Percentiles rank a stretch among this genome's conserved stretches.
These are phyloP conservation scores for Triticum timopheevii DNA, from an alignment of 176 grass and related monocot species.

Conservation along the genomic window DNA sequence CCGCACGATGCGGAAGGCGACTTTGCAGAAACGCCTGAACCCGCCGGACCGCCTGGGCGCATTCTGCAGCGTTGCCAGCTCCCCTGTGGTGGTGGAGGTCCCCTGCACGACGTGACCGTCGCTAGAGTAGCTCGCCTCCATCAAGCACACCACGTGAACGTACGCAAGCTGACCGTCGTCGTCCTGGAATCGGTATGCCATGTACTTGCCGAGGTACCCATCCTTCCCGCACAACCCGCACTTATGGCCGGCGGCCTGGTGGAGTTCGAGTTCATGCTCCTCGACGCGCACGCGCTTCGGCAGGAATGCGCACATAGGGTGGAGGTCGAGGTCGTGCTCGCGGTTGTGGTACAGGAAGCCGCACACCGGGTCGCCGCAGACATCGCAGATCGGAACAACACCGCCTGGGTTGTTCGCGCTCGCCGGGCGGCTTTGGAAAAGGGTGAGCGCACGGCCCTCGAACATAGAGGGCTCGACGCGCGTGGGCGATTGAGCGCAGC, in stretches of 20 bases:
- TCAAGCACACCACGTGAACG: background rate
- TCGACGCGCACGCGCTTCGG: background rate
- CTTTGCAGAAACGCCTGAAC: background rate
- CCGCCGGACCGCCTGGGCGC: background rate
- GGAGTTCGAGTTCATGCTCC: background rate
- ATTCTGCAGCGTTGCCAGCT: background rate
- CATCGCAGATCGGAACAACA: background rate
- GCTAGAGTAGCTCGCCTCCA: background rate
- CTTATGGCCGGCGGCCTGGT: background rate
- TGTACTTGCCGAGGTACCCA: background rate
- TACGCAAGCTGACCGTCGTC: background rate
- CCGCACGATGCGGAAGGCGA: background rate
- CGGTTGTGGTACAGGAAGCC: background rate
- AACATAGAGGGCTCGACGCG: background rate
- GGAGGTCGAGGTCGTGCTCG: background rate
- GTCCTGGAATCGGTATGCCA: background rate
- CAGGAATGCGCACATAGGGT: background rate
- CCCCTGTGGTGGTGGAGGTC: background rate
- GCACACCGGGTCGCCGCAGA: background rate
- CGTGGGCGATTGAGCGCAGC: background rate
- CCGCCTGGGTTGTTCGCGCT: background rate
- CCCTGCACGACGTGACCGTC: background rate
- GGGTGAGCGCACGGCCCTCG: background rate
- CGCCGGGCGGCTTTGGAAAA: background rate
- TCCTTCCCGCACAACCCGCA: background rate